Conservation (phyloP, 768 basidiomycete species). For the Suillus paluster region DNA sequence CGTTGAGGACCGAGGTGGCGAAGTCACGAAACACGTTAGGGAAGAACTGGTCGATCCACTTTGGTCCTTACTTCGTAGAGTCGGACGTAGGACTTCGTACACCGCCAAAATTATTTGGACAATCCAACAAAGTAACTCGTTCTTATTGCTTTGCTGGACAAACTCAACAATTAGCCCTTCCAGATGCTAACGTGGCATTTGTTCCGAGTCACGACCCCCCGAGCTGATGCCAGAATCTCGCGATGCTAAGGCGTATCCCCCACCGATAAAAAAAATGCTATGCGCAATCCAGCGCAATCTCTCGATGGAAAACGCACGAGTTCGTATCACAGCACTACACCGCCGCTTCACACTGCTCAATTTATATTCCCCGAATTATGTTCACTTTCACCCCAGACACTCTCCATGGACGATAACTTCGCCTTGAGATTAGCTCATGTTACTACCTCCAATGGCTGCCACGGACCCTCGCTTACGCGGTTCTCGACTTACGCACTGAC, state of each 20-base stretch:
- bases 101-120: background rate
- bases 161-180: background rate
- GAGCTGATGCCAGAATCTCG: no score
- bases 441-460: constrained; percentile 48
- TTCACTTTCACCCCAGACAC: background rate
- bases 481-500: constrained; percentile 38
- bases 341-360: no score
- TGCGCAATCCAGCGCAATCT: no score
- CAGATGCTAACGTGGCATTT: background rate
- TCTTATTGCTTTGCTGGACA: background rate
- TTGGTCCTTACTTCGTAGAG: no score
- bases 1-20: no score
- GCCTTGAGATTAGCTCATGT: constrained; percentile 18
- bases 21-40: no score
- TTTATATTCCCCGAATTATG: background rate
- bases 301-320: no score
- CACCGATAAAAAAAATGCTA: no score
- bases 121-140: background rate
- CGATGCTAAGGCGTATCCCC: no score
- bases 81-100: background rate
- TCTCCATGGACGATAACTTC: background rate
- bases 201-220: no score
- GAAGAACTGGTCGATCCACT: no score
- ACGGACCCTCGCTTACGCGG: constrained; percentile 52
- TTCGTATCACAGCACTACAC: background rate